Percentiles rank a stretch among this genome's conserved stretches.
Conservation (phyloP, 164 flowering plant species). For the Magnolia changhungtana region DNA sequence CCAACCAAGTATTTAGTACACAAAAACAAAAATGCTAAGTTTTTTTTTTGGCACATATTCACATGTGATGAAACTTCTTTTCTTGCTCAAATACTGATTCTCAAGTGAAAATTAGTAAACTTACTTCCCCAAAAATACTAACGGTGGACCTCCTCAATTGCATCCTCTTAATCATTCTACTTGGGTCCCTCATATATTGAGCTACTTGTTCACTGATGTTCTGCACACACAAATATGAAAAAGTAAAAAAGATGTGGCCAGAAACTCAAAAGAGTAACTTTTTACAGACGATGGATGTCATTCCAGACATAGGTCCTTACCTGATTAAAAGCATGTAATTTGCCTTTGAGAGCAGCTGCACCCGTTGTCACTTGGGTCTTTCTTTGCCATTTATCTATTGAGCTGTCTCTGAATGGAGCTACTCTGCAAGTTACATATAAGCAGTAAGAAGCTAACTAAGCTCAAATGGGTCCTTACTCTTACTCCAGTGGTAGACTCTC, state of each 20-base stretch:
- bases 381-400: conserved; percentile 96
- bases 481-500: too few relatives aligned
- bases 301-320: conserved; percentile 28
- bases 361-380: conserved; percentile 87
- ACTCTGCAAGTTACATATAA: conserved; percentile 42
- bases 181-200: conserved; percentile 88
- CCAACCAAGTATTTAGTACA: conserved; percentile 6
- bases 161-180: conserved; percentile 87
- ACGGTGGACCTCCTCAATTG: conserved; percentile 63
- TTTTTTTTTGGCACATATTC: background rate
- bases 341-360: conserved; percentile 78
- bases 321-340: conserved; percentile 91
- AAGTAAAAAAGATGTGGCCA: background rate
- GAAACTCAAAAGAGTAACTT: background rate
- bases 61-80: background rate
- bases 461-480: background rate
- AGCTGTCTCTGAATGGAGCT: conserved; percentile 65
- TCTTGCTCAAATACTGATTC: background rate
- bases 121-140: conserved; percentile 64
- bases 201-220: conserved; percentile 93
- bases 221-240: conserved; percentile 31
- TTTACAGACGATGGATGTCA: background rate
- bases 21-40: background rate
- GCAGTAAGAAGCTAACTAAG: conserved; percentile 6
- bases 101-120: conserved; percentile 13